These are phyloP conservation scores for Petrea volubilis DNA, from an alignment of 257 asterid species.

Conservation along the genomic window DNA sequence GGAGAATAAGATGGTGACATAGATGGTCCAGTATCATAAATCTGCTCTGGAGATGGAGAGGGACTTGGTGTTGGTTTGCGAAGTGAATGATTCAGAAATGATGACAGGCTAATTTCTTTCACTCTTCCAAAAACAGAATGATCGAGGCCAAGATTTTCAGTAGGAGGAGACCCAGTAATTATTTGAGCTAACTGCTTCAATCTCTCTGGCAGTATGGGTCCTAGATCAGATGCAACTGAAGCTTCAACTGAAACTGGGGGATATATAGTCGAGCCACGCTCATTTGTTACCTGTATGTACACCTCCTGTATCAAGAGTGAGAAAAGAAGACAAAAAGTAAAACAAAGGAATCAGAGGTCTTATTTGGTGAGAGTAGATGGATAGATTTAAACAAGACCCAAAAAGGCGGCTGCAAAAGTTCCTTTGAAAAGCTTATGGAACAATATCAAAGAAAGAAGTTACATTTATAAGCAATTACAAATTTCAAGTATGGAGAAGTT, in stretches of 20 bases:
- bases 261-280: constrained; percentile 74
- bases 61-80: constrained; percentile 38
- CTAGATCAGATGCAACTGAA: constrained; percentile 53
- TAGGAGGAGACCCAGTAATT: constrained; percentile 51
- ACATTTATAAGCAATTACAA: neutral
- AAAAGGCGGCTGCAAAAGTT: neutral
- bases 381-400: neutral
- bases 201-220: constrained; percentile 56
- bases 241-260: constrained; percentile 78
- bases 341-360: neutral
- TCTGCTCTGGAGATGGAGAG: constrained; percentile 25
- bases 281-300: constrained; percentile 59
- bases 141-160: constrained; percentile 80
- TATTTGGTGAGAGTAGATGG: constrained; percentile 1
- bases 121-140: constrained; percentile 76
- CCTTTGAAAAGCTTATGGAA: neutral
- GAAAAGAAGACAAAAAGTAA: neutral
- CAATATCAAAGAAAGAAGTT: neutral
- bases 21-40: constrained; percentile 33
- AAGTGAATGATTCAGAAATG: constrained; percentile 54
- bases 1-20: constrained; percentile 47
- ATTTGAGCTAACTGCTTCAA: constrained; percentile 65
- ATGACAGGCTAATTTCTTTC: constrained; percentile 69
- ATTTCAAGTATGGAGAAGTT: constrained; percentile 2
- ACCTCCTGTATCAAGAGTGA: constrained; percentile 47